Percentiles rank a stretch among this genome's conserved stretches.
Conservation (phyloP, 306 rosid genomes). For the Ormosia semicastrata region DNA sequence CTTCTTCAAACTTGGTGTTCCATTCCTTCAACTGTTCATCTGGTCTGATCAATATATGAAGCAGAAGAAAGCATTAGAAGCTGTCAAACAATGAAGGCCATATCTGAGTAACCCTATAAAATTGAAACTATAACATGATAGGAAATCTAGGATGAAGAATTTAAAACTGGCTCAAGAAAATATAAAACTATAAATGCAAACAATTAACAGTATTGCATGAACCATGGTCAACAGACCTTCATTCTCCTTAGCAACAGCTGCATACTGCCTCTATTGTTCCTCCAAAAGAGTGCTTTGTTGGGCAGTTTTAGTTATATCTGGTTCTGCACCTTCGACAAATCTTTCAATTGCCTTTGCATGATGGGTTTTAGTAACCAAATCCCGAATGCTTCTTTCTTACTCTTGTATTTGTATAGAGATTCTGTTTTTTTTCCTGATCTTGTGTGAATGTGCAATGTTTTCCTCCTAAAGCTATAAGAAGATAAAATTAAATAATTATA, state of each 20-base stretch:
- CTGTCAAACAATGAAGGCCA: background rate
- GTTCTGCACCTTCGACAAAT: slow-evolving; percentile 56
- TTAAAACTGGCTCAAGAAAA: background rate
- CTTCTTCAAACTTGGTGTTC: slow-evolving; percentile 81
- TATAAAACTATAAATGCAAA: too few species aligned
- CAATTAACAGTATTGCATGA: slow-evolving; percentile 1
- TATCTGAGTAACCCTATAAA: background rate
- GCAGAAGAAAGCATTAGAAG: slow-evolving; percentile 24
- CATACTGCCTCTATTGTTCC: slow-evolving; percentile 65
- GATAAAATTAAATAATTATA: too few species aligned
- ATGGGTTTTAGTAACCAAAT: slow-evolving; percentile 57
- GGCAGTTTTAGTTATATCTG: slow-evolving; percentile 62
- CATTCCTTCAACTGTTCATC: slow-evolving; percentile 87
- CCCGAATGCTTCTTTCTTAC: slow-evolving; percentile 58
- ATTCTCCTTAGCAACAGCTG: slow-evolving; percentile 66
- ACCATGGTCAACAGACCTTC: slow-evolving; percentile 52
- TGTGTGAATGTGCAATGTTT: slow-evolving; percentile 53
- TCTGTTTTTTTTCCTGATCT: slow-evolving; percentile 71
- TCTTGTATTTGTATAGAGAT: slow-evolving; percentile 60
- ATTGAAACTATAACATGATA: background rate
- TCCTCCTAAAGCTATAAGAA: slow-evolving; percentile 13
- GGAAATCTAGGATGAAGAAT: background rate
- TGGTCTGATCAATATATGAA: slow-evolving; percentile 51
- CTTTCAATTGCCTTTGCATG: slow-evolving; percentile 49
- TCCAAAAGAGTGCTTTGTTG: slow-evolving; percentile 61